Conservation (phyloP, 2,329 filamentous ascomycete genomes). For the Aspergillus tubingensis region DNA sequence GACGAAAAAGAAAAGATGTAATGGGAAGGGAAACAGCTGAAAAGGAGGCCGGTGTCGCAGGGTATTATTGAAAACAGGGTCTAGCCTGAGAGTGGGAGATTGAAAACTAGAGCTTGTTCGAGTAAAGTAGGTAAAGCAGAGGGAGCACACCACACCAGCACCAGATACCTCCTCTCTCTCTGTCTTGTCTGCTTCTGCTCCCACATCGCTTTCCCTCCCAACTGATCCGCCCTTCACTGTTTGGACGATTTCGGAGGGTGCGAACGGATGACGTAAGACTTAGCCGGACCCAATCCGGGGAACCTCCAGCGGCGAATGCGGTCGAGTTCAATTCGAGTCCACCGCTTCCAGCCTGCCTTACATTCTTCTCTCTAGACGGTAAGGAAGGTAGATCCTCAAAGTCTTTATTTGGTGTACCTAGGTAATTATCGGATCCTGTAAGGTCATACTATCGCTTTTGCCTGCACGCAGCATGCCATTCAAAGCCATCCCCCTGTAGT, state of each 20-base stretch:
- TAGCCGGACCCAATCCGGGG: slow-evolving; percentile 33
- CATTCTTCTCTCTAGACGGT: not conserved
- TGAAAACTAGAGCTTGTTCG: not conserved
- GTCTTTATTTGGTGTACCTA: too few species aligned
- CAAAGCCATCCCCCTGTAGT: too few species aligned
- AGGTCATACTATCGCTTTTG: not conserved
- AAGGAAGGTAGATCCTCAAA: too few species aligned
- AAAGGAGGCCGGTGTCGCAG: slow-evolving; percentile 12
- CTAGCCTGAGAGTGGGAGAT: not conserved
- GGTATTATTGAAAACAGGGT: not conserved
- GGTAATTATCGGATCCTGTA: not conserved
- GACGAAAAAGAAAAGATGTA: slow-evolving; percentile 10
- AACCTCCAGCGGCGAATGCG: slow-evolving; percentile 29
- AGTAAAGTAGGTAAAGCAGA: not conserved
- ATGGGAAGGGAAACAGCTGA: slow-evolving; percentile 6
- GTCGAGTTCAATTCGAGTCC: slow-evolving; percentile 11
- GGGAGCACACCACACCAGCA: not conserved
- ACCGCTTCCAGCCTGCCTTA: slow-evolving; percentile 9
- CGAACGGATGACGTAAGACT: slow-evolving; percentile 40
- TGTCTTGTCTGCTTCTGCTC: not conserved
- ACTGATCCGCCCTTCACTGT: not conserved
- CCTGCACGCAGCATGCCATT: not conserved
- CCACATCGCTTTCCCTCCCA: not conserved
- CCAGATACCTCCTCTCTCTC: not conserved
- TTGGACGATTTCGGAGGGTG: slow-evolving; percentile 13